A percentile compares a stretch with the other conserved stretches of the same genome.
Evolutionary conservation across 2,329 filamentous ascomycete species (phyloP).

Genomic region (Ophiosphaerella herpotricha): DNA sequence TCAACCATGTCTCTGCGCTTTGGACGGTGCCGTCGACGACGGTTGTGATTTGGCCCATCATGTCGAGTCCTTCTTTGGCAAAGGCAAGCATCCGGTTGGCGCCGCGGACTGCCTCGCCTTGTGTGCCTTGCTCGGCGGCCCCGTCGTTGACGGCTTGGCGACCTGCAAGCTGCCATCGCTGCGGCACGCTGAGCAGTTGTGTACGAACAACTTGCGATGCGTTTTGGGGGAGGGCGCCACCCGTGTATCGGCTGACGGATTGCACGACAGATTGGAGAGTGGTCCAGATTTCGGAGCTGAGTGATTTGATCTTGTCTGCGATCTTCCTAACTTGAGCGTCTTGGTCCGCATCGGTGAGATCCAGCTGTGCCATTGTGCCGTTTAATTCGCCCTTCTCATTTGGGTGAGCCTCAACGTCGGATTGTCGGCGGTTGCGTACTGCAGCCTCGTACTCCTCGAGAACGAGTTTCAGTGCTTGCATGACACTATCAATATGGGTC

Average conservation of each 20-base stretch:
- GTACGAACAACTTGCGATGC: slow-evolving; percentile 80
- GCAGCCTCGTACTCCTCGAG: slow-evolving; percentile 78
- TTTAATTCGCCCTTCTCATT: slow-evolving; percentile 18
- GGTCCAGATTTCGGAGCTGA: slow-evolving; percentile 54
- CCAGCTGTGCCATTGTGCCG: slow-evolving; percentile 21
- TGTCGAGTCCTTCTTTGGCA: slow-evolving; percentile 87
- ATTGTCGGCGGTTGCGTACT: slow-evolving; percentile 34
- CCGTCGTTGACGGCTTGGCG: slow-evolving; percentile 45
- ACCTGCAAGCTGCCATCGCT: slow-evolving; percentile 77
- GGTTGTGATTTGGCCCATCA: slow-evolving; percentile 88
- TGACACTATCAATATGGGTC: slow-evolving; percentile 75
- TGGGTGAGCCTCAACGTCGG: slow-evolving; percentile 22
- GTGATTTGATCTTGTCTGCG: slow-evolving; percentile 74
- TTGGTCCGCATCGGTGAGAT: slow-evolving; percentile 24
- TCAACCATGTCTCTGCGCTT: slow-evolving; percentile 90
- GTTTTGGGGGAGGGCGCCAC: slow-evolving; percentile 89
- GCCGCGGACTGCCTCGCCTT: slow-evolving; percentile 53
- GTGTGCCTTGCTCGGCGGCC: slow-evolving; percentile 11
- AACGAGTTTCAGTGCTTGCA: slow-evolving; percentile 73
- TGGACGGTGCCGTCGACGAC: slow-evolving; percentile 88
- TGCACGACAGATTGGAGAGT: slow-evolving; percentile 77
- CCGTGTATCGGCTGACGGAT: slow-evolving; percentile 85
- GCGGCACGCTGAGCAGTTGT: slow-evolving; percentile 82
- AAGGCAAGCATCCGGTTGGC: slow-evolving; percentile 82
- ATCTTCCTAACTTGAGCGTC: slow-evolving; percentile 62